phyloP scores from a whole-genome alignment of 1,284 basidiomycete species.

The Agaricales sp. region DNA sequence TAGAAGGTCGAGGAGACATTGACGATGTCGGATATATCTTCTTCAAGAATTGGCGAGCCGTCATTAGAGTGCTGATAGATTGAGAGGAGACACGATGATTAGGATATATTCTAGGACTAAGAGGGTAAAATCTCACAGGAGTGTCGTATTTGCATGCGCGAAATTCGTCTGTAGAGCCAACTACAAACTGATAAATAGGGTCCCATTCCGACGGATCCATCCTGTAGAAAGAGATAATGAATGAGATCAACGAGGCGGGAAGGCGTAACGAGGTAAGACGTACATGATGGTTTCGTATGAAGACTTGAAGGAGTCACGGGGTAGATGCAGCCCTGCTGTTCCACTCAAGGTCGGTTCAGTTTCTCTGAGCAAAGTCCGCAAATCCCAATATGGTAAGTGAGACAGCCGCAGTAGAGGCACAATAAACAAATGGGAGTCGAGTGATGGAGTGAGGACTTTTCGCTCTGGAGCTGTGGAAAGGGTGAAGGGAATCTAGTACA shows the following conservation, averaged over 20 bases:
- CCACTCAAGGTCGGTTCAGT: too few species aligned
- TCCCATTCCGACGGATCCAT: constrained; percentile 49
- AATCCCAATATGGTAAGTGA: too few species aligned
- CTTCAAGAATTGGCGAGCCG: constrained; percentile 33
- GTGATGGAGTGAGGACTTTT: too few species aligned
- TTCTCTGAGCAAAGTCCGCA: too few species aligned
- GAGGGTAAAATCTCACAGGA: constrained; percentile 38
- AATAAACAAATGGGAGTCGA: too few species aligned
- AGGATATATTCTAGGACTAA: constrained; percentile 2
- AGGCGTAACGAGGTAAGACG: neutral
- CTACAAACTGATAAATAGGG: constrained; percentile 44
- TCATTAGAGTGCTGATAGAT: constrained; percentile 35
- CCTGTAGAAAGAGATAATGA: constrained; percentile 1
- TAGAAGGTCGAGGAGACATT: constrained; percentile 75
- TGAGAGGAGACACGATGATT: constrained; percentile 4
- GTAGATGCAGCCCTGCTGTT: too few species aligned
- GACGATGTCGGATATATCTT: constrained; percentile 38
- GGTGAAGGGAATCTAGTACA: too few species aligned
- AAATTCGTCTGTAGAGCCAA: constrained; percentile 23
- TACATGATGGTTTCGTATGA: neutral
- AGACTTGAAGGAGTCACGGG: too few species aligned
- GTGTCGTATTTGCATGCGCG: constrained; percentile 40
- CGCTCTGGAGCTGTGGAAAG: too few species aligned
- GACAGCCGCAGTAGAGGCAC: too few species aligned
- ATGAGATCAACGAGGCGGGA: constrained; percentile 2